These are phyloP conservation scores for Tephrocybe sp. DNA, from an alignment of 768 basidiomycete species.

Conservation along the genomic window DNA sequence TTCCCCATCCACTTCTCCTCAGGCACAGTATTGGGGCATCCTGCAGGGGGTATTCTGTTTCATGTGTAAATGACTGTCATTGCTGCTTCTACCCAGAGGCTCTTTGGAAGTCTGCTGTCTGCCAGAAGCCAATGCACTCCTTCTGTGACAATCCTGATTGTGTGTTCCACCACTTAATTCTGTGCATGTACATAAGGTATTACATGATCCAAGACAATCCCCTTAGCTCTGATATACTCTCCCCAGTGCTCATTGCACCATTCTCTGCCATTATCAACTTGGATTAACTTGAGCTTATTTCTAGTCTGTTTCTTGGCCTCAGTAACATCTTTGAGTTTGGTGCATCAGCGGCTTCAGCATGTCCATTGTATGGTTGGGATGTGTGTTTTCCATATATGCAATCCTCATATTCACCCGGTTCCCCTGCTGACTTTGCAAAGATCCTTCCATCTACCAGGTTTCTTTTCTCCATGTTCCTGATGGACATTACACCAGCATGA, in stretches of 20 bases:
- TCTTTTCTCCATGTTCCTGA: constrained; percentile 6
- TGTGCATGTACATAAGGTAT: too few relatives aligned
- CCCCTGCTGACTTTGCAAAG: neutral
- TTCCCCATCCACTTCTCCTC: neutral
- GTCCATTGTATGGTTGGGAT: constrained; percentile 19
- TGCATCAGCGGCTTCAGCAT: too few relatives aligned
- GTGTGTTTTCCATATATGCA: constrained; percentile 27
- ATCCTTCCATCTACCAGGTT: constrained; percentile 18
- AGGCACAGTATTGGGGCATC: neutral
- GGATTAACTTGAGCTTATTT: neutral
- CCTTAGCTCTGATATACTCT: neutral
- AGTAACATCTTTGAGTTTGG: neutral
- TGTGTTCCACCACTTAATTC: too few relatives aligned
- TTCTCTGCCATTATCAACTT: neutral
- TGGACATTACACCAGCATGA: neutral
- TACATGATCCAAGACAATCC: too few relatives aligned
- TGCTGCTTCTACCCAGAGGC: neutral
- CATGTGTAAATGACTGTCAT: neutral
- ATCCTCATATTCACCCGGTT: constrained; percentile 19
- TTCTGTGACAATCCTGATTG: neutral
- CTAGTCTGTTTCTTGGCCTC: neutral
- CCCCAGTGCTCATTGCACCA: neutral
- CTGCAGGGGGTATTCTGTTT: neutral
- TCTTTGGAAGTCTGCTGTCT: neutral
- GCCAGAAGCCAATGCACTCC: neutral